Conservation (phyloP, 2,329 filamentous ascomycete genomes). For the Cytospora chrysosperma region DNA sequence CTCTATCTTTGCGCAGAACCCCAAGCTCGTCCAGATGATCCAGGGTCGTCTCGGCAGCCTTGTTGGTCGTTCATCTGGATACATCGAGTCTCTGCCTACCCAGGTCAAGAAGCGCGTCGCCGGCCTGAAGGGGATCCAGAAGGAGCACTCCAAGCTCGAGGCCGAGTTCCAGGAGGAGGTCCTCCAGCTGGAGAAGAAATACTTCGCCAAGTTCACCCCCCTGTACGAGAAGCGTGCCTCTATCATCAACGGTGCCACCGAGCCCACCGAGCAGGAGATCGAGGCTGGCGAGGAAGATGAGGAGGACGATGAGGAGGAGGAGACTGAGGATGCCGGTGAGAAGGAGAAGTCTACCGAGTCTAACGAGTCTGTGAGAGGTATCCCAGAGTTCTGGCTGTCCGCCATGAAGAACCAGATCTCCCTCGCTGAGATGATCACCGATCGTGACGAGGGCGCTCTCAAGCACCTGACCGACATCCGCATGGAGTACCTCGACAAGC, state of each 20-base stretch:
- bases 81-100: conserved; percentile 91
- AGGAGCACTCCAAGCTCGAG: conserved; percentile 97
- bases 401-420: conserved; percentile 99
- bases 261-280: conserved; percentile 86
- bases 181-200: conserved; percentile 97
- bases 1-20: conserved; percentile 93
- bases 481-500: conserved; percentile 99
- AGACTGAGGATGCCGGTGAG: conserved; percentile 43
- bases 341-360: conserved; percentile 57
- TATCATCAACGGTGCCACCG: conserved; percentile 83
- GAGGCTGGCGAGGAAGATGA: conserved; percentile 80
- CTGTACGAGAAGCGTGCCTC: conserved; percentile 92
- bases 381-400: conserved; percentile 98
- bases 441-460: conserved; percentile 90
- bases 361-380: conserved; percentile 65
- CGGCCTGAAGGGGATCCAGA: conserved; percentile 96
- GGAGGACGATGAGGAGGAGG: conserved; percentile 59
- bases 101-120: conserved; percentile 90
- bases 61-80: conserved; percentile 92
- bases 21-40: conserved; percentile 93
- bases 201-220: conserved; percentile 97
- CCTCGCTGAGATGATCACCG: conserved; percentile 97
- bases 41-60: conserved; percentile 92
- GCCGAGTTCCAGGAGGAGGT: conserved; percentile 98
- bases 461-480: conserved; percentile 89